These are phyloP conservation scores for Claviceps maximensis DNA, from an alignment of 2,329 filamentous ascomycete genomes.

Conservation along the genomic window DNA sequence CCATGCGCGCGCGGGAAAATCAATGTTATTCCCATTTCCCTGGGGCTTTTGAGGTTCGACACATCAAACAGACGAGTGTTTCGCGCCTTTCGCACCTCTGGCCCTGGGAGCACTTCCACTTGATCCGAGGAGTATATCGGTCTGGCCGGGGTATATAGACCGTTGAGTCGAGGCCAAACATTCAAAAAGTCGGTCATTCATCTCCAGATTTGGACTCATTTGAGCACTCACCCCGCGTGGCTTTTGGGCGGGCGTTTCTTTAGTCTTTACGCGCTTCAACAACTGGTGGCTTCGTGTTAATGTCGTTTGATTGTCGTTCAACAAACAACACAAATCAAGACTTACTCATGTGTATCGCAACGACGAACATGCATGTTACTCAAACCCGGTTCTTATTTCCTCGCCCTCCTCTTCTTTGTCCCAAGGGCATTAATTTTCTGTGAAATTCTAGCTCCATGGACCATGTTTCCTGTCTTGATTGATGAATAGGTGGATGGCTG, in stretches of 20 bases:
- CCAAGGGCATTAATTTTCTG: neutral
- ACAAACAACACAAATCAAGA: neutral
- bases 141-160: neutral
- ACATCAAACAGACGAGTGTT: too few relatives aligned
- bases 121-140: neutral
- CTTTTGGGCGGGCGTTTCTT: neutral
- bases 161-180: neutral
- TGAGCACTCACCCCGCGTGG: neutral
- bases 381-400: neutral
- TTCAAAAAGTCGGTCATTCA: neutral
- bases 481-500: neutral
- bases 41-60: too few relatives aligned
- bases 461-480: neutral
- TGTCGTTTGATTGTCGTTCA: neutral
- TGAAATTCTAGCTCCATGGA: neutral
- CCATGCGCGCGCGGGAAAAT: too few relatives aligned
- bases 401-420: neutral
- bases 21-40: too few relatives aligned
- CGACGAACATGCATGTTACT: neutral
- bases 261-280: neutral
- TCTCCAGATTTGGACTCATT: neutral
- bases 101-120: too few relatives aligned
- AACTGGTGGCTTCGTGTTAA: neutral
- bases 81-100: neutral
- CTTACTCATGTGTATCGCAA: neutral